Base-by-base conservation (phyloP, 148 eudicot genomes). In the Dysphania ambrosioides region DNA sequence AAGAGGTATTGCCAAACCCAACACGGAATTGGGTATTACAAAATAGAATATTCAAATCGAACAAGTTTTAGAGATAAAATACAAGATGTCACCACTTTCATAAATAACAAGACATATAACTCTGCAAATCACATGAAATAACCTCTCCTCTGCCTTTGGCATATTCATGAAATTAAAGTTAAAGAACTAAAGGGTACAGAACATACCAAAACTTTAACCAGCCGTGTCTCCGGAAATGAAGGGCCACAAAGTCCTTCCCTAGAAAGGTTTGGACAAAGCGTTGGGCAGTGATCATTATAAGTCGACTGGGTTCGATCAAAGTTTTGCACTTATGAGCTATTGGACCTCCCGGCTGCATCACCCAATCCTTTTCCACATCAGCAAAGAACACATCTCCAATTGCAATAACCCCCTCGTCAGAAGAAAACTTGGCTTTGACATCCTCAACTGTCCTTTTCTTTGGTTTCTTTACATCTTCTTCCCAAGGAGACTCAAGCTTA, bases 331-430 rank as follows among this genome's bases (percentile, higher is more conserved):
- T 79, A 77, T 95, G 99, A 70, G 94, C 94, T 81, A 95, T 84
- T 19, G 99, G 99, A 72, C 99, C 99, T 38, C 99, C 94, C 0
- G 97, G 94, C 79, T 92, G 99, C 94, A 88, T 85, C 82, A 89
- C 97, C 99, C 96, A 88, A 18, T 89, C 97, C 67, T 80, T 86
- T 63, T 92, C 97, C 72, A 95, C 88, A 74, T 89, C 86, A 60
- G 99, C 99, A 83, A 90, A 95, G 81, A 87, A 95, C 57, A 95
- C 91, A 83, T 95, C 99, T 56, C 99, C 97, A 61, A 95, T 89
- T 5, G 97, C 99, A 75, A 95, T 79, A 75, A 92, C 97, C 69
- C 85, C 86, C 29, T 85, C 93, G 74, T 90, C 78, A 19, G 92
- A 90, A 59, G 90, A 83, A 80, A 95, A 95, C 72, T 88, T 88